A percentile compares a stretch with the other conserved stretches of the same genome.
These are phyloP conservation scores for Podila epigama DNA, from an alignment of 192 early-diverging fungal species.

Conservation along the genomic window DNA sequence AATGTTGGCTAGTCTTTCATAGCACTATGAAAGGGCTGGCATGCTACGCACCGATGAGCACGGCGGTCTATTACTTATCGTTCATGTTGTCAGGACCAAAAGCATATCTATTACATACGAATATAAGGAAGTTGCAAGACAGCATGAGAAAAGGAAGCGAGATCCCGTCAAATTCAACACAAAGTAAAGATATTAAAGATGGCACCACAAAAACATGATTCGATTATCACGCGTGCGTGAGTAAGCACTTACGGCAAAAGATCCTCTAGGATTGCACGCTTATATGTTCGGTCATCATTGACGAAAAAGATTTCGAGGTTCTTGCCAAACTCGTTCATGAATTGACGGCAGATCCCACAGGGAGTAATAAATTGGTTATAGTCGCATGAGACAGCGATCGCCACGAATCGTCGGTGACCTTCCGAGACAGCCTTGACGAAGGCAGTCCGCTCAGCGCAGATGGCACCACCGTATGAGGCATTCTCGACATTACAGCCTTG, in stretches of 20 bases:
- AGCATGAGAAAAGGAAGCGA: neutral
- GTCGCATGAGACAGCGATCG: conserved; percentile 51
- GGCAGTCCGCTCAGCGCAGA: conserved; percentile 92
- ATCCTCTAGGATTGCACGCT: conserved; percentile 24
- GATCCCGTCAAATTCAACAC: neutral
- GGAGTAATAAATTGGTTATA: conserved; percentile 29
- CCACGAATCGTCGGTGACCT: conserved; percentile 63
- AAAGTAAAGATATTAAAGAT: conserved; percentile 57
- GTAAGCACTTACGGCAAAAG: conserved; percentile 14
- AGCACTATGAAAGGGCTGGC: too few species aligned
- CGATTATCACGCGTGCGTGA: too few species aligned
- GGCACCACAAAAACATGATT: too few species aligned
- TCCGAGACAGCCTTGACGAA: conserved; percentile 87
- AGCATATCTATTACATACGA: conserved; percentile 4
- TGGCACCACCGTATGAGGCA: conserved; percentile 82
- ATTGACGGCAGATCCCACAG: conserved; percentile 38
- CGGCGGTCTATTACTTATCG: conserved; percentile 1
- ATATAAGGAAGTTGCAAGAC: too few species aligned
- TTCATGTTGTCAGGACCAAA: conserved; percentile 26
- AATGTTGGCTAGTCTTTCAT: too few species aligned
- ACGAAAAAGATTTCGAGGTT: conserved; percentile 36
- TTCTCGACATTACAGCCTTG: conserved; percentile 88
- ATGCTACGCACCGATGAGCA: too few species aligned
- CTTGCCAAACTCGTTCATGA: conserved; percentile 48
- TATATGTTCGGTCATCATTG: conserved; percentile 34